Evolutionary conservation across 768 basidiomycete species (phyloP), one percentile per base, ranked within the genome.

Genomic region (Termitomyces sp.): DNA sequence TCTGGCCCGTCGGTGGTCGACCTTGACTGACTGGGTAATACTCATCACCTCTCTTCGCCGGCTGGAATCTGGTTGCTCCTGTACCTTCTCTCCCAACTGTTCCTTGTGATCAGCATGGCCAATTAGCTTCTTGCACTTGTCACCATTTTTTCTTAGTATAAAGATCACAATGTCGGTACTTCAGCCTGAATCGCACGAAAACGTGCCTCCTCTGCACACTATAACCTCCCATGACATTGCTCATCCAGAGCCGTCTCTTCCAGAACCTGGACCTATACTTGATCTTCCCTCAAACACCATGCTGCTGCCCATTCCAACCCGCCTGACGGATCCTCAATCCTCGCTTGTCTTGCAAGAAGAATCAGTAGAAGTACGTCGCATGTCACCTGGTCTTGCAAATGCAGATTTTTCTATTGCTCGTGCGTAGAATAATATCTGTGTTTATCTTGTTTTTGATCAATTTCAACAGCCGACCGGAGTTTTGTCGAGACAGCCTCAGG

Each of bases 401-500:
- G 84, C 81, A 12, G 86, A 86, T 58, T 79, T 87, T 47, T 81
- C 74, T 40, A 78, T 88, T 64, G 83, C 86, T 57, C 76, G 87
- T 88, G 70, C 73, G 84, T 80, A 43, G 20, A 32, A 65, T 52
- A 40, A 57, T 66, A 66, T 60, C 45, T 32, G 31, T 36, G 52
- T 40, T 45, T 38, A 25, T 37, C n/a, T 34, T 46, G 66, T 42
- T 49, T 25, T 51, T 67, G 58, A 56, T 64, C 60, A 68, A 46
- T 56, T 56, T 55, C 61, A 47, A 65, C 46, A 81, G 91, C 82
- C 66, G 89, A 94, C 69, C 86, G 85, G 60, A 88, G 79, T 47
- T 94, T 88, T 70, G 84, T 93, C 25, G 92, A 94, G 68, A 93
- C 90, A 2, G 83, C 91, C 5, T 91, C 87, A 56, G 90, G 86